Conservation (phyloP, 805 yeast genomes). For the Tetrapisispora taiwanensis region DNA sequence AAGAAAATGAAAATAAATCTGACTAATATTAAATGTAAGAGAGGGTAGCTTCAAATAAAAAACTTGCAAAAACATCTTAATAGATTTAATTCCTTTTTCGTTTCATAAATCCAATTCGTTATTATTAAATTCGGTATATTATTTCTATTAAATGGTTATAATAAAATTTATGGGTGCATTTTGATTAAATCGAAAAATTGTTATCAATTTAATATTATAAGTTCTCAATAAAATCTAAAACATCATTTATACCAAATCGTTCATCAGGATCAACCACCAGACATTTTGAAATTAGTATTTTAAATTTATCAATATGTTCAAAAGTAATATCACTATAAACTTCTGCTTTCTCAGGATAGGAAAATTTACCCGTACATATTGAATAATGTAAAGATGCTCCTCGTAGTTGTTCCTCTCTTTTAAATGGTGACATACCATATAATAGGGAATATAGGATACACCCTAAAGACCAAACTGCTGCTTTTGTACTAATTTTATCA, state of each 20-base stretch:
- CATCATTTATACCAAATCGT: slow-evolving; percentile 39
- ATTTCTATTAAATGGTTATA: no score
- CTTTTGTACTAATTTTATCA: slow-evolving; percentile 45
- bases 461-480: slow-evolving; percentile 90
- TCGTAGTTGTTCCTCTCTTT: slow-evolving; percentile 63
- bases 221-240: slow-evolving; percentile 24
- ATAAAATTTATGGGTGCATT: no score
- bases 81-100: no score
- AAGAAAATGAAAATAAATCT: no score
- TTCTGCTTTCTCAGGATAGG: slow-evolving; percentile 19
- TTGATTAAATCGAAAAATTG: no score
- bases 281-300: slow-evolving; percentile 49
- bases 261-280: slow-evolving; percentile 47
- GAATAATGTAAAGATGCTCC: slow-evolving; percentile 80
- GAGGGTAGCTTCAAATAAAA: no score
- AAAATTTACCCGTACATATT: slow-evolving; percentile 55
- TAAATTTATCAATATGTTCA: slow-evolving; percentile 33
- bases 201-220: slow-evolving; percentile 1
- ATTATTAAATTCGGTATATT: no score
- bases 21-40: no score
- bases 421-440: slow-evolving; percentile 80
- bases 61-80: no score
- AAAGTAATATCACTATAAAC: not conserved
- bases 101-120: no score
- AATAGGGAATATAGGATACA: slow-evolving; percentile 69